phyloP scores from a whole-genome alignment of 2,329 filamentous ascomycete species.

The Talaromyces piceae region DNA sequence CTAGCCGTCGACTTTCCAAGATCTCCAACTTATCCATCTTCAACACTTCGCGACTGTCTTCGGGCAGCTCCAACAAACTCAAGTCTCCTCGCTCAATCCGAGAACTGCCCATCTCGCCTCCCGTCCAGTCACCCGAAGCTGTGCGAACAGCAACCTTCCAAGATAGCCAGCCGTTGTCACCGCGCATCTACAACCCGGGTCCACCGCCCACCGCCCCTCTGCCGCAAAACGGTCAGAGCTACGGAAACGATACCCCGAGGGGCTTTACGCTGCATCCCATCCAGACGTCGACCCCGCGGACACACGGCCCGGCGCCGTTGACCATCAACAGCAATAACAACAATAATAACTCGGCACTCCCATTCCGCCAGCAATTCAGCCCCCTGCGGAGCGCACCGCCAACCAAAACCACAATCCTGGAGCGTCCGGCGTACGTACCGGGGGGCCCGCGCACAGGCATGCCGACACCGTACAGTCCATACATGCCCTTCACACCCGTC shows the following conservation, averaged over 20 bases:
- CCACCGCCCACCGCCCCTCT: constrained; percentile 47
- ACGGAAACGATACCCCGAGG: neutral
- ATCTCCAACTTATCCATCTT: constrained; percentile 36
- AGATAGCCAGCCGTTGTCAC: constrained; percentile 50
- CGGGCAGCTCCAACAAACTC: constrained; percentile 33
- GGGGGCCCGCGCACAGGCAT: constrained; percentile 40
- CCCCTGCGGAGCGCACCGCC: constrained; percentile 37
- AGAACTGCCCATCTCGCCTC: constrained; percentile 52
- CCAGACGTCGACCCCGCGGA: neutral
- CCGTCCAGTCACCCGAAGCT: constrained; percentile 39
- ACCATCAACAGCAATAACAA: constrained; percentile 22
- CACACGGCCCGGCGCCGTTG: constrained; percentile 22
- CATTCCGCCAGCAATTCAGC: constrained; percentile 37
- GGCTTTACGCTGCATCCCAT: constrained; percentile 7
- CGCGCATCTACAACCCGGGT: constrained; percentile 49
- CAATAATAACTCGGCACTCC: constrained; percentile 24
- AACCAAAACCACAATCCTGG: constrained; percentile 44
- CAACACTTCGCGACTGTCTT: constrained; percentile 33
- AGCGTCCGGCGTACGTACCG: constrained; percentile 30
- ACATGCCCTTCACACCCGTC: constrained; percentile 45
- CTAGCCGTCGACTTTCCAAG: constrained; percentile 31
- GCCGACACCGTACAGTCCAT: constrained; percentile 44
- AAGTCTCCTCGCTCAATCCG: constrained; percentile 41
- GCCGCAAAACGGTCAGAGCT: constrained; percentile 10
- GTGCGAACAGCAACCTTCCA: constrained; percentile 33